Conservation (phyloP, 1,284 basidiomycete species). For the Cerrena zonata region DNA sequence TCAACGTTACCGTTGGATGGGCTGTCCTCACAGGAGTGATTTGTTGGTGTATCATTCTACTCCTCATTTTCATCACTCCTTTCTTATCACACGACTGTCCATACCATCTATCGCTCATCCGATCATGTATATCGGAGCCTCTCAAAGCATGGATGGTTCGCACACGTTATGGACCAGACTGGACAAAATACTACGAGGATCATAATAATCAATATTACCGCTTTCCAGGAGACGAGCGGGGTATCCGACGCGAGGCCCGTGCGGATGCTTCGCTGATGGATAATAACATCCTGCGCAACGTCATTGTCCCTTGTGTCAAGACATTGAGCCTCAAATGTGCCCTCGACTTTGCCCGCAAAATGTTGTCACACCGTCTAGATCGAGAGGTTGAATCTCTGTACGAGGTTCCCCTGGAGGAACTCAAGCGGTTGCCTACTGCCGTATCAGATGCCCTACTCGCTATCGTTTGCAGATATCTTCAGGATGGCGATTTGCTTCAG, state of each 20-base stretch:
- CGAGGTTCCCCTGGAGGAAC: no score
- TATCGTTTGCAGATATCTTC: no score
- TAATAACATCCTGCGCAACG: neutral
- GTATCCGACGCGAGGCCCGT: neutral
- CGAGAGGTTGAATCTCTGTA: neutral
- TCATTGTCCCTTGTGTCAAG: neutral
- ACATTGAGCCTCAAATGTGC: neutral
- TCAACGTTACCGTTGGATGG: conserved; percentile 8
- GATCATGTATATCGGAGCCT: no score
- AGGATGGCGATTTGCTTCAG: no score
- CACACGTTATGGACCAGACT: neutral
- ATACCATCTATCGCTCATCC: neutral
- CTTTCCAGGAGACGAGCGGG: neutral
- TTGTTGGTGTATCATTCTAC: neutral
- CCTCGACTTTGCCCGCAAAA: neutral
- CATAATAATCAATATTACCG: neutral
- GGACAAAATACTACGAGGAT: neutral
- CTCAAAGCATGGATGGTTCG: neutral
- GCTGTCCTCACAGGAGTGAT: no score
- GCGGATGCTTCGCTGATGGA: neutral
- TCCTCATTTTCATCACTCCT: neutral
- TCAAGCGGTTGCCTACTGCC: no score
- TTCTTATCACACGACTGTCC: neutral
- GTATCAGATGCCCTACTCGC: no score
- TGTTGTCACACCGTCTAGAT: neutral